phyloP scores from a whole-genome alignment of 2,329 filamentous ascomycete genomes.

The Xylaria sp. region DNA sequence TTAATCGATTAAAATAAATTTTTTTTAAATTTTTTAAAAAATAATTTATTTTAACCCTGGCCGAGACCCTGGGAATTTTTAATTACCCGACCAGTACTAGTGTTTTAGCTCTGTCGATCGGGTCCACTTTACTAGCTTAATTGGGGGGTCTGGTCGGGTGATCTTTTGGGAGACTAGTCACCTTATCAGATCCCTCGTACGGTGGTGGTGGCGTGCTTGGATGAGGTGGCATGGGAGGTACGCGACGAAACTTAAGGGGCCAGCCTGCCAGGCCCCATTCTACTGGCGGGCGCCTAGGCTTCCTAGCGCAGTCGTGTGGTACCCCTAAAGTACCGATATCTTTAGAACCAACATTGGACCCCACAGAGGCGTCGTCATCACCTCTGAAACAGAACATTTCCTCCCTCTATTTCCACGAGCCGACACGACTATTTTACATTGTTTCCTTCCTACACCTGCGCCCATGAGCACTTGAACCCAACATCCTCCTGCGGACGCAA shows the following conservation, averaged over 20 bases:
- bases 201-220: neutral
- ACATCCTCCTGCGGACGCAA: slow-evolving; percentile 18
- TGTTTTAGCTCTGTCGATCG: too few species aligned
- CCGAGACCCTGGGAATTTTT: too few species aligned
- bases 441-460: slow-evolving; percentile 15
- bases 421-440: neutral
- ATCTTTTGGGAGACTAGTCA: too few species aligned
- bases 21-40: too few species aligned
- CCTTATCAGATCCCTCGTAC: too few species aligned
- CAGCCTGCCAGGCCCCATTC: neutral
- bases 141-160: too few species aligned
- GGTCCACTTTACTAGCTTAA: too few species aligned
- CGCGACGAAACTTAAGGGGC: neutral
- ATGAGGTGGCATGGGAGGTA: neutral
- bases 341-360: neutral
- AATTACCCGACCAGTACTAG: too few species aligned
- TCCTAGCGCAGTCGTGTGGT: neutral
- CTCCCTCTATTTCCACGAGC: neutral
- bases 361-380: slow-evolving; percentile 30
- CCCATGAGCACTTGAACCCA: slow-evolving; percentile 27
- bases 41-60: too few species aligned
- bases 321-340: neutral
- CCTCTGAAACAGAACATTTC: slow-evolving; percentile 21
- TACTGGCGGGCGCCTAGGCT: neutral
- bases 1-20: too few species aligned